Percentiles rank a stretch among this genome's conserved stretches.
These are phyloP conservation scores for Mycena floridula DNA, from an alignment of 768 basidiomycete genomes.

Conservation along the genomic window DNA sequence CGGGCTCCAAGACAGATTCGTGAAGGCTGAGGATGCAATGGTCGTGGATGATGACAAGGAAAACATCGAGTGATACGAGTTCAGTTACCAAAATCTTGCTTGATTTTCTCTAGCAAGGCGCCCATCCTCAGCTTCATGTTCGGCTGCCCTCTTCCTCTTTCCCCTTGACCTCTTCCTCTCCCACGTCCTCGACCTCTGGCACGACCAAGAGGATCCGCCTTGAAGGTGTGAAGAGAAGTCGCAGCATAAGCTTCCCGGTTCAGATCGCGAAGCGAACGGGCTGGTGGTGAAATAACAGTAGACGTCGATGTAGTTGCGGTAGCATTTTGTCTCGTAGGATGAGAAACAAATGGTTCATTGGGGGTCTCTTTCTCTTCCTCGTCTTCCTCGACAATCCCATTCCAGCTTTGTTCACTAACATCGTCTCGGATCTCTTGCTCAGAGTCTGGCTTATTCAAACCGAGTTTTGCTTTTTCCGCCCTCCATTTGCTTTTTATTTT, in stretches of 20 bases:
- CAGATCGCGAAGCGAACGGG: slow-evolving; percentile 49
- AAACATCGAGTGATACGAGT: slow-evolving; percentile 16
- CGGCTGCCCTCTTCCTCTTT: slow-evolving; percentile 43
- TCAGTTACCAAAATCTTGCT: slow-evolving; percentile 35
- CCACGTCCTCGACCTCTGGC: slow-evolving; percentile 15
- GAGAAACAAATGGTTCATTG: slow-evolving; percentile 7
- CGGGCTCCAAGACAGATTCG: slow-evolving; percentile 53
- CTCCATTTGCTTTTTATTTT: slow-evolving; percentile 81
- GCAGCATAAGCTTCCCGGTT: slow-evolving; percentile 57
- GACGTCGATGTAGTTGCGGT: slow-evolving; percentile 2
- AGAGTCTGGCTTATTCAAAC: slow-evolving; percentile 8
- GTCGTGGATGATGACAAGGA: slow-evolving; percentile 51
- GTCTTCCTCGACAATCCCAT: background rate
- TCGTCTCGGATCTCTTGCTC: slow-evolving; percentile 10
- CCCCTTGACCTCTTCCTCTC: slow-evolving; percentile 26
- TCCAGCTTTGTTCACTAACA: too few relatives aligned
- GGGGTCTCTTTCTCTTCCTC: slow-evolving; percentile 11
- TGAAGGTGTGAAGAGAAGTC: slow-evolving; percentile 51
- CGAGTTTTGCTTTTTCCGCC: slow-evolving; percentile 53
- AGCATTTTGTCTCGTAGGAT: background rate
- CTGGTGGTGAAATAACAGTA: slow-evolving; percentile 15
- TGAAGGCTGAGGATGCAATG: slow-evolving; percentile 45
- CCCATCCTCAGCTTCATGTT: slow-evolving; percentile 86
- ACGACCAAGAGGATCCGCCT: slow-evolving; percentile 34
- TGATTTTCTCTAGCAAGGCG: slow-evolving; percentile 81